Evolutionary conservation across 768 basidiomycete species (phyloP), one percentile per base, ranked within the genome.

Genomic region (Phlegmacium glaucopus): DNA sequence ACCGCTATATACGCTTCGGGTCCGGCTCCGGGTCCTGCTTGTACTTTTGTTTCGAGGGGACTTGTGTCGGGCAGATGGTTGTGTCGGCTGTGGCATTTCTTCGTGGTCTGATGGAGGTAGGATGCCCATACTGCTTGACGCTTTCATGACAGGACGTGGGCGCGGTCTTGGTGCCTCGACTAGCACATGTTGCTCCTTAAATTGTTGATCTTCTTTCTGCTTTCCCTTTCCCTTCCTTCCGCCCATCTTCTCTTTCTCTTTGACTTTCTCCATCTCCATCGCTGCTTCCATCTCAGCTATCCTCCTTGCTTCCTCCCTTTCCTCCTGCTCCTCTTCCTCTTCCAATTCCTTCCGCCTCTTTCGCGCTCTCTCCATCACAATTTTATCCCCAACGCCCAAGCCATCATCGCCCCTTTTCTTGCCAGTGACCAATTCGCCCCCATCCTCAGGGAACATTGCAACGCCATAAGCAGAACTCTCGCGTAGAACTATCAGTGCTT

Each of bases 381-480:
- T 78, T 51, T 56, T 55, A 53, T 80, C 79, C 1, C 75, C 77
- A 16, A 72, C 74, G 9, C 64, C 76, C 52, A 76, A 47, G 27
- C 61, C 68, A n/a, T 62, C 60, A 32, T 56, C 49, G 16, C 56
- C 60, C 0, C 59, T 56, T 47, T 35, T 53, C 32, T 47, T 51
- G 11, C 51, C 63, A 18, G 60, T 68, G 7, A 61, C 71, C 51
- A 57, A 63, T 29, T 70, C 73, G 3, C 68, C 72, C 3, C 67
- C 74, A 36, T 77, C 78, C 35, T 82, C 85, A 0, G 90, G 88
- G 62, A 92, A 94, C 83, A 89, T 87, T 6, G 85, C 83, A 7
- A 85, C 83, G 0, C 94, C 94, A 60, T 92, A 96, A 29, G 79
- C 78, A 1, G 85, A 77, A 49, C 92, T 94, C 39, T 89, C 84